Percentiles rank a stretch among this genome's conserved stretches.
Conservation (phyloP, 2,329 filamentous ascomycete genomes). For the Pezicula carpinea region DNA sequence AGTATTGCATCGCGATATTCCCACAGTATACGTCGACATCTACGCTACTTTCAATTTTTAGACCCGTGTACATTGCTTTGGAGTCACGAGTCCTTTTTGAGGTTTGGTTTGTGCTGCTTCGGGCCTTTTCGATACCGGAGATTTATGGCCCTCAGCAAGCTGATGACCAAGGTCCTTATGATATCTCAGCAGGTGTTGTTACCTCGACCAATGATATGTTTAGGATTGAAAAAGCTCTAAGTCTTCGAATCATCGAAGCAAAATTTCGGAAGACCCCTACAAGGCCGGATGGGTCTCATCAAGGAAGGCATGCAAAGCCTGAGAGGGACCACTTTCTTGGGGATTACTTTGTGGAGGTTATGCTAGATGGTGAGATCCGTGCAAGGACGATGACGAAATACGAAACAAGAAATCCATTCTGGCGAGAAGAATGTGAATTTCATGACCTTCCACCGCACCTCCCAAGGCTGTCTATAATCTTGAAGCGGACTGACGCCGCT, state of each 20-base stretch:
- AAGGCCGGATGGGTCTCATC: slow-evolving; percentile 26
- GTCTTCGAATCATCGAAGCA: slow-evolving; percentile 55
- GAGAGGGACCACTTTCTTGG: slow-evolving; percentile 48
- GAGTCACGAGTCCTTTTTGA: slow-evolving; percentile 90
- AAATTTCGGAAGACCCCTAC: slow-evolving; percentile 38
- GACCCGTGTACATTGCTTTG: slow-evolving; percentile 84
- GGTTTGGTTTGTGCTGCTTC: slow-evolving; percentile 90
- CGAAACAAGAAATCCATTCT: slow-evolving; percentile 71
- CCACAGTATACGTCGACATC: slow-evolving; percentile 81
- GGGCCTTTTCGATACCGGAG: slow-evolving; percentile 88
- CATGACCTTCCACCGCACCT: slow-evolving; percentile 65
- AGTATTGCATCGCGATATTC: slow-evolving; percentile 93
- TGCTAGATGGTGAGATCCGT: slow-evolving; percentile 74
- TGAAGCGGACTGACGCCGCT: slow-evolving; percentile 59
- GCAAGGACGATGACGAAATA: slow-evolving; percentile 69
- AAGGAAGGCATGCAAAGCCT: slow-evolving; percentile 18
- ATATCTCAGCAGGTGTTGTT: slow-evolving; percentile 7
- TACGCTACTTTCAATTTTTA: slow-evolving; percentile 68
- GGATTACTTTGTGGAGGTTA: slow-evolving; percentile 75
- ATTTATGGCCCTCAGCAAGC: slow-evolving; percentile 55
- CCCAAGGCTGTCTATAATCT: slow-evolving; percentile 63
- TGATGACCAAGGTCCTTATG: slow-evolving; percentile 11
- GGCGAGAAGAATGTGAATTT: slow-evolving; percentile 79
- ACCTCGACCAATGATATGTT: slow-evolving; percentile 44
- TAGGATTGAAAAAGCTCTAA: slow-evolving; percentile 57